Evolutionary conservation across 768 basidiomycete genomes (phyloP), one percentile per base, ranked within the genome.

Genomic region (Rhodotorula toruloides): DNA sequence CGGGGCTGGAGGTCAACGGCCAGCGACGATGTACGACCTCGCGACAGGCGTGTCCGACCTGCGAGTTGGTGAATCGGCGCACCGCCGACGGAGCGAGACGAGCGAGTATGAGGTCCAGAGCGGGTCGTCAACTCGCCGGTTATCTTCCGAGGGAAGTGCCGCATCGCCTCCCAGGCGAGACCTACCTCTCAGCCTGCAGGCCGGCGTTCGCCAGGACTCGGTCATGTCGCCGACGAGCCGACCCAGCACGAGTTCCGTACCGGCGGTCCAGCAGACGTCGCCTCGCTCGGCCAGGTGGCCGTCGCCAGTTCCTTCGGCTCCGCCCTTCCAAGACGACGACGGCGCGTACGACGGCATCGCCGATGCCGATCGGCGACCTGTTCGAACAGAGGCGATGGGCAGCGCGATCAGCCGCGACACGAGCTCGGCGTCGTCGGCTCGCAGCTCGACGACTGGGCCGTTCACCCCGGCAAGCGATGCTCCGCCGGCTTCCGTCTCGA

Each of bases 271-370:
- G 29, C 55, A 22, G 17, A 6, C n/a, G 8, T 32, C 40, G 22
- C 29, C 42, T 7, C 29, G 21, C 11, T 29, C 14, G 42, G 42
- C 54, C 8, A n/a, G n/a, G n/a, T n/a, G n/a, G n/a, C n/a, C n/a
- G n/a, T n/a, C n/a, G n/a, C 61, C 53, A 1, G 5, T 2, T 25
- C 29, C 57, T 14, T 61, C 60, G 16, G 63, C 50, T 8, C 59
- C 63, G 16, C 50, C 55, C 5, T 67, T 62, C 39, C 36, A 46
- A 5, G 66, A 67, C 39, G 61, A 67, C 46, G 63, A 58, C 29
- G 68, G 68, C 11, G 46, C 56, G 25, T 65, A 65, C 48, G 68
- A 62, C 25, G 68, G 68, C 0, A 47, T 65, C 29, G 29, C 53
- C 8, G 58, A 46, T 2, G 32, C 54, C 8, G 54, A 56, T n/a